Base-by-base conservation (phyloP, 1,139 yeast genomes). In the Protomyces gravidus region DNA sequence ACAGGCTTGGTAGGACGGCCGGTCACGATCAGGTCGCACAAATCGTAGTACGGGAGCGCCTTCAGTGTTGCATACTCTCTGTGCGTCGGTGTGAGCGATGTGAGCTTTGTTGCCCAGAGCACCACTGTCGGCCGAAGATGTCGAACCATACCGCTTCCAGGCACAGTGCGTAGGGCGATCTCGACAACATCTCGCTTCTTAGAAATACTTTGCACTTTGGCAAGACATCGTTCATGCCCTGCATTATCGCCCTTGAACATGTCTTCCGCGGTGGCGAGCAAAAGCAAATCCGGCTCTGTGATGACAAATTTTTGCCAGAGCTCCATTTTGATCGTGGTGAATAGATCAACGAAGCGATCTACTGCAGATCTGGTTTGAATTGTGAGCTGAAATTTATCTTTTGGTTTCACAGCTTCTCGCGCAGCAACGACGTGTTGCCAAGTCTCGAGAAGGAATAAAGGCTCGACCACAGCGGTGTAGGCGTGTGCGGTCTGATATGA, bases 371-470 rank as follows among this genome's bases (percentile, higher is more conserved):
- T 79, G 49, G 89, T 86, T 11, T 96, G 97, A 42, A 89, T 75
- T 5, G 80, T 74, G 5, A 90, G 68, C 45, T 80, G 80, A 69
- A 92, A 85, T 23, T 46, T 53, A 0, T 96, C 90, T 5, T 69
- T 72, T 62, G 82, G 84, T 28, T 80, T 81, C 11, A 60, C 61
- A 23, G 88, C 81, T 58, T 80, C 81, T 65, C 86, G 84, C 0
- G 92, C 82, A 2, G 88, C 78, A 64, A 83, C 85, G 36, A 94
- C 80, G 0, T 89, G 87, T 68, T 90, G 96, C 97, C 97, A 94
- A 65, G 96, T 87, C 74, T 94, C 98, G 50, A 90, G 74, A 73
- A 90, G 75, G 50, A 94, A 74, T 50, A 94, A 75, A 0, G 98
- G 97, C 66, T 84, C 89, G 68, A 88, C 85, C 0, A 80, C 76